Evolutionary conservation across 2,329 filamentous ascomycete species (phyloP).

Genomic region (Exophiala bonariae): DNA sequence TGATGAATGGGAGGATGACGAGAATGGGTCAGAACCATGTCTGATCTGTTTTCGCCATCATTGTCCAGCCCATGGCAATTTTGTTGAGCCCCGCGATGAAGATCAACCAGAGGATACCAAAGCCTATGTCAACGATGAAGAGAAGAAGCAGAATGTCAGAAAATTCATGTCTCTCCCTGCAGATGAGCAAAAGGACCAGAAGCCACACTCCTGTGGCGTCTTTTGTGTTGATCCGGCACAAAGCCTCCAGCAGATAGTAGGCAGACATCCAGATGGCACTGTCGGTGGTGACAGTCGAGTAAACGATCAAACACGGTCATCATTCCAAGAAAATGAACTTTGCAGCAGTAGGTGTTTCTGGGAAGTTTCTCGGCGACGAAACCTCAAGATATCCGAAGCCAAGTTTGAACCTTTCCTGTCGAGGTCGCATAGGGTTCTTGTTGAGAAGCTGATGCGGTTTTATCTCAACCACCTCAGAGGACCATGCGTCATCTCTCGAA

Average conservation of each 20-base stretch:
- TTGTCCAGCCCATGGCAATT: slow-evolving; percentile 28
- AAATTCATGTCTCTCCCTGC: slow-evolving; percentile 15
- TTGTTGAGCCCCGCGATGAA: slow-evolving; percentile 18
- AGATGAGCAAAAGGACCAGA: not conserved
- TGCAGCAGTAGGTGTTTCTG: slow-evolving; percentile 24
- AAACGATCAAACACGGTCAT: slow-evolving; percentile 1
- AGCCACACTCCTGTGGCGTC: slow-evolving; percentile 25
- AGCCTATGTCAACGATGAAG: slow-evolving; percentile 25
- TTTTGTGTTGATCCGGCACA: slow-evolving; percentile 24
- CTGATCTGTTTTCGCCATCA: slow-evolving; percentile 26
- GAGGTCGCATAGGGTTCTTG: slow-evolving; percentile 9
- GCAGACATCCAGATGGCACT: slow-evolving; percentile 8
- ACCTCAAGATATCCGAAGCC: slow-evolving; percentile 14
- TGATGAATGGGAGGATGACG: slow-evolving; percentile 1
- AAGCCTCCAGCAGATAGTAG: slow-evolving; percentile 12
- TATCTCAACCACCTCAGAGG: slow-evolving; percentile 23
- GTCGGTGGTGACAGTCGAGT: slow-evolving; percentile 5
- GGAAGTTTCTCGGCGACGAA: slow-evolving; percentile 15
- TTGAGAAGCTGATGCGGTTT: slow-evolving; percentile 19
- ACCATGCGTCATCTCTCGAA: slow-evolving; percentile 24
- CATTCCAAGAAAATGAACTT: slow-evolving; percentile 17
- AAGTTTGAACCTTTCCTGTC: slow-evolving; percentile 14
- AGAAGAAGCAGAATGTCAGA: slow-evolving; percentile 23
- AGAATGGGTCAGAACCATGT: slow-evolving; percentile 16
- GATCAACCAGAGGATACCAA: slow-evolving; percentile 14